Evolutionary conservation across 2,329 filamentous ascomycete species (phyloP).

Genomic region (Trichoderma sp.): DNA sequence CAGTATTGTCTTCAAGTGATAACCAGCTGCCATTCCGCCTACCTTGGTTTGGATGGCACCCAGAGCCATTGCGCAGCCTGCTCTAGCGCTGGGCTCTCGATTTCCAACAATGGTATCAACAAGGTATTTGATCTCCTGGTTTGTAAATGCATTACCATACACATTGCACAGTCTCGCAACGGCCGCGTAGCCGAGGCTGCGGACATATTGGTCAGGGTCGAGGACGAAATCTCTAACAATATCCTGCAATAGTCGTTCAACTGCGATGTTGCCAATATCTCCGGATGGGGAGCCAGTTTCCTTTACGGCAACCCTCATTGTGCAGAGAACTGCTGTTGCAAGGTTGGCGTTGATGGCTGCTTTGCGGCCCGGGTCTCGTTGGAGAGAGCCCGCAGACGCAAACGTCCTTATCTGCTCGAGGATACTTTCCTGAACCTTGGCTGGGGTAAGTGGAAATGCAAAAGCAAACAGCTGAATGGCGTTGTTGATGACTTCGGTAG

Average conservation of each 20-base stretch:
- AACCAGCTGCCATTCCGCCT: slow-evolving; percentile 94
- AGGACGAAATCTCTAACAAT: slow-evolving; percentile 71
- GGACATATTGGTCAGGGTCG: slow-evolving; percentile 81
- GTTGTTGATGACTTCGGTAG: slow-evolving; percentile 91
- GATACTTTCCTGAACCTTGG: slow-evolving; percentile 94
- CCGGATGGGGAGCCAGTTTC: slow-evolving; percentile 75
- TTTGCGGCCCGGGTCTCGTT: slow-evolving; percentile 83
- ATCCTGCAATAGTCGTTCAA: slow-evolving; percentile 83
- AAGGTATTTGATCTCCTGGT: slow-evolving; percentile 83
- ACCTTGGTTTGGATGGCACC: slow-evolving; percentile 94
- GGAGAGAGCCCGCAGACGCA: slow-evolving; percentile 74
- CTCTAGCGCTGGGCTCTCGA: slow-evolving; percentile 86
- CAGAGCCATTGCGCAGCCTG: slow-evolving; percentile 90
- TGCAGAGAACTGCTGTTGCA: slow-evolving; percentile 75
- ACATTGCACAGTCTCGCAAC: slow-evolving; percentile 80
- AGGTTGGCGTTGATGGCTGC: slow-evolving; percentile 91
- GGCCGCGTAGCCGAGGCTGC: slow-evolving; percentile 81
- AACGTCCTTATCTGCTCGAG: slow-evolving; percentile 92
- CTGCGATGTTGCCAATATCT: slow-evolving; percentile 70
- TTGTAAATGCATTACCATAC: slow-evolving; percentile 87
- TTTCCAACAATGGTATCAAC: slow-evolving; percentile 95
- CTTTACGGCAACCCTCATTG: slow-evolving; percentile 80
- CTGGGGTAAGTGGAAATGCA: slow-evolving; percentile 81
- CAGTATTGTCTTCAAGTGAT: slow-evolving; percentile 96
- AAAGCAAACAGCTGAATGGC: slow-evolving; percentile 93